phyloP scores from a whole-genome alignment of 768 basidiomycete species.

The Tricholoma flavovirens region DNA sequence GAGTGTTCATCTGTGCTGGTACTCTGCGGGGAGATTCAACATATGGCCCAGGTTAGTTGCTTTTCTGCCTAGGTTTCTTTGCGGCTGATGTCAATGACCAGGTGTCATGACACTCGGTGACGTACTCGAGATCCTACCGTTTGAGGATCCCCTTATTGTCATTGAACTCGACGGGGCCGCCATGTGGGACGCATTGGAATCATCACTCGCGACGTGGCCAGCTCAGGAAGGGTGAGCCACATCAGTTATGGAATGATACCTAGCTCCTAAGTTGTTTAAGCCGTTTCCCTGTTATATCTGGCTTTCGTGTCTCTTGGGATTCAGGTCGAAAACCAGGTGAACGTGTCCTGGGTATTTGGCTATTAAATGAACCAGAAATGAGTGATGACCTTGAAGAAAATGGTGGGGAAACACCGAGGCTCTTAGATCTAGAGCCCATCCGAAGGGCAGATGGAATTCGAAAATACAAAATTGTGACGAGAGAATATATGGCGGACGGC shows the following conservation, averaged over 20 bases:
- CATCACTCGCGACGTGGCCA: constrained; percentile 70
- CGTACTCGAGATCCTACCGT: constrained; percentile 84
- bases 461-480: constrained; percentile 77
- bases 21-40: constrained; percentile 81
- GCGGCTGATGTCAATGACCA: constrained; percentile 17
- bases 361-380: constrained; percentile 37
- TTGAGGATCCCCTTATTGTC: constrained; percentile 80
- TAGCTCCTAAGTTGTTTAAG: constrained; percentile 29
- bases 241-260: not conserved
- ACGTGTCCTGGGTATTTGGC: constrained; percentile 70
- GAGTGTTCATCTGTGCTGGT: constrained; percentile 76
- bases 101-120: constrained; percentile 79
- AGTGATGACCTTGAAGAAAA: constrained; percentile 18
- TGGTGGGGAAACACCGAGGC: constrained; percentile 21
- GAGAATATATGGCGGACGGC: constrained; percentile 79
- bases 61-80: not conserved
- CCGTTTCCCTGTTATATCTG: constrained; percentile 85
- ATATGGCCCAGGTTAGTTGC: constrained; percentile 78
- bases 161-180: constrained; percentile 72
- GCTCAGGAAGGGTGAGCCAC: constrained; percentile 77
- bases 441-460: constrained; percentile 44
- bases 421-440: constrained; percentile 50
- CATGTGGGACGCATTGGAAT: constrained; percentile 78
- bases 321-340: constrained; percentile 64
- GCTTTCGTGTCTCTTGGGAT: constrained; percentile 84